Evolutionary conservation across 2,329 filamentous ascomycete genomes (phyloP).

Genomic region (Drechslerella dactyloides): DNA sequence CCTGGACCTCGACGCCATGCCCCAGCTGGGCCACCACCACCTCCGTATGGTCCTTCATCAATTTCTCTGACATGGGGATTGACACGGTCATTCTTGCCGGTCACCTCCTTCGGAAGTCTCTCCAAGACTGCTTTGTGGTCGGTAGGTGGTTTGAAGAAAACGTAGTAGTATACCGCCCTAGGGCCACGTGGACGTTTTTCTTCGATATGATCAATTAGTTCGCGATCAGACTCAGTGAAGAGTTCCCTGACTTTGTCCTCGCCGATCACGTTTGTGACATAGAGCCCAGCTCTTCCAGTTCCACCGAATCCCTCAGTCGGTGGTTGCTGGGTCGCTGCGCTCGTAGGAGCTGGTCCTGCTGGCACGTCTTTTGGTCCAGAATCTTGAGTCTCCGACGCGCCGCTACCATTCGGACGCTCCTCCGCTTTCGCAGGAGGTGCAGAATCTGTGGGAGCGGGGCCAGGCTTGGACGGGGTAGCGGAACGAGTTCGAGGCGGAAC

Average conservation of each 20-base stretch:
- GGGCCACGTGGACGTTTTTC: conserved; percentile 55
- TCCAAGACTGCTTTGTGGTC: conserved; percentile 81
- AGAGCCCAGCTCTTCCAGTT: conserved; percentile 80
- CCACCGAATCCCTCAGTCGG: conserved; percentile 66
- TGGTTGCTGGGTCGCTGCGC: conserved; percentile 65
- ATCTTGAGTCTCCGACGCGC: conserved; percentile 57
- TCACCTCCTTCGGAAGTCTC: conserved; percentile 74
- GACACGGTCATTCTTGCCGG: conserved; percentile 68
- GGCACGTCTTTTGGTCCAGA: conserved; percentile 13
- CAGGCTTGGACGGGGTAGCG: conserved; percentile 55
- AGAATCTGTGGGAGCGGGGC: conserved; percentile 63
- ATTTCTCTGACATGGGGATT: conserved; percentile 77
- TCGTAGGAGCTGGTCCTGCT: conserved; percentile 12
- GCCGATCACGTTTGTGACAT: conserved; percentile 82
- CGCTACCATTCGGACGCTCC: conserved; percentile 63
- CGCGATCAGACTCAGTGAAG: conserved; percentile 80
- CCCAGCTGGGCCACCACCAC: conserved; percentile 64
- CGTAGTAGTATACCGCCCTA: conserved; percentile 72
- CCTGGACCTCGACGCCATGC: conserved; percentile 65
- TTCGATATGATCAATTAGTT: conserved; percentile 78
- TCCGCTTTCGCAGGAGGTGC: conserved; percentile 63
- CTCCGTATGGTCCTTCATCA: conserved; percentile 57
- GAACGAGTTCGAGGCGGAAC: conserved; percentile 55
- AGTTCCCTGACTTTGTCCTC: conserved; percentile 83
- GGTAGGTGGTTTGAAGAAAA: conserved; percentile 78